Conservation (phyloP, 352 stramenopile species). For the Phytophthora tubulina region DNA sequence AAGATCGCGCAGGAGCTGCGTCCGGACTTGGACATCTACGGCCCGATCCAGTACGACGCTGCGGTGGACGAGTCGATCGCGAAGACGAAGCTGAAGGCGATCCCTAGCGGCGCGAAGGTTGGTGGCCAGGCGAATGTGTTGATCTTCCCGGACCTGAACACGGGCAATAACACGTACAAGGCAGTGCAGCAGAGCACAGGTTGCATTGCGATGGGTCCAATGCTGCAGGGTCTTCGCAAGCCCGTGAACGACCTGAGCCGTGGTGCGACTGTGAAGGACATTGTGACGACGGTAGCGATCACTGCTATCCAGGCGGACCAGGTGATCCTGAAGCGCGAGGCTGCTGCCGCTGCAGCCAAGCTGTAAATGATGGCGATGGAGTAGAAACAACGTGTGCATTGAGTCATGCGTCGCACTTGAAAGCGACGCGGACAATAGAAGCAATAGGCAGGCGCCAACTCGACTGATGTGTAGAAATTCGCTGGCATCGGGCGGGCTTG, state of each 20-base stretch:
- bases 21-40: constrained; percentile 84
- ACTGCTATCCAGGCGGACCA: constrained; percentile 89
- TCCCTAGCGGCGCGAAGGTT: constrained; percentile 64
- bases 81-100: constrained; percentile 83
- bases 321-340: constrained; percentile 49
- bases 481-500: not conserved
- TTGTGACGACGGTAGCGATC: constrained; percentile 91
- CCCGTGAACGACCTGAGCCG: constrained; percentile 91
- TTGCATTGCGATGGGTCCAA: constrained; percentile 87
- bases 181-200: constrained; percentile 84
- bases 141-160: constrained; percentile 91
- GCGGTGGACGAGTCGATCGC: constrained; percentile 82
- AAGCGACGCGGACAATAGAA: constrained; percentile 28
- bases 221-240: constrained; percentile 89
- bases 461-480: not conserved
- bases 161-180: constrained; percentile 93
- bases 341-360: constrained; percentile 22
- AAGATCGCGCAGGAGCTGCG: constrained; percentile 71
- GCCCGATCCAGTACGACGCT: constrained; percentile 90
- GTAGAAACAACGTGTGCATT: constrained; percentile 19
- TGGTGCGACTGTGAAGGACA: constrained; percentile 91
- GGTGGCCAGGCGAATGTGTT: constrained; percentile 87
- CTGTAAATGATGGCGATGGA: constrained; percentile 24
- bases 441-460: constrained; percentile 16
- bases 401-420: constrained; percentile 12